These are phyloP conservation scores for Nasturtium officinale DNA, from an alignment of 345 rosid species.

Conservation along the genomic window DNA sequence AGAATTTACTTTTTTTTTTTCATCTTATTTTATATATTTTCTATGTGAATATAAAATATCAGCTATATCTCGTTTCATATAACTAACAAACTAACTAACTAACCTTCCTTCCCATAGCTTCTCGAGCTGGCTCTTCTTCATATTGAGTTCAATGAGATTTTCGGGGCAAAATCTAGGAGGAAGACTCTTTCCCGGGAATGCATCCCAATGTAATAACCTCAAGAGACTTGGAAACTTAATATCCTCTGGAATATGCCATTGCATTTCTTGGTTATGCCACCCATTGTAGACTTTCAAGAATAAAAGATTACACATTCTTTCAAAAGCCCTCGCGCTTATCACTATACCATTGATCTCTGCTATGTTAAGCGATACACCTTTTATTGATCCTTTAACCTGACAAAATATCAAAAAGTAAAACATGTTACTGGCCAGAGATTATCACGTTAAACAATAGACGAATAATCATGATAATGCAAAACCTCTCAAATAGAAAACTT, in stretches of 20 bases:
- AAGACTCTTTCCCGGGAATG: constrained; percentile 2
- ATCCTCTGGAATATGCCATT: neutral
- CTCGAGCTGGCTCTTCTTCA: neutral
- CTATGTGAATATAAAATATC: neutral
- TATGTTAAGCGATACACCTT: neutral
- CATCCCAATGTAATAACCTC: constrained; percentile 21
- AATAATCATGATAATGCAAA: too few relatives aligned
- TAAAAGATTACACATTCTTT: constrained; percentile 31
- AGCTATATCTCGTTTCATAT: neutral
- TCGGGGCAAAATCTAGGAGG: constrained; percentile 1
- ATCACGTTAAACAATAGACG: too few relatives aligned
- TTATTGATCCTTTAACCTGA: neutral
- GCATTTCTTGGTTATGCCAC: neutral
- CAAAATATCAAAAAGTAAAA: neutral
- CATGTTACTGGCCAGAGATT: neutral
- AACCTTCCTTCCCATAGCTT: constrained; percentile 11
- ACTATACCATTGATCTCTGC: neutral
- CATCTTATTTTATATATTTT: neutral
- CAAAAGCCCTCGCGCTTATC: neutral
- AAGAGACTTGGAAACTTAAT: constrained; percentile 1
- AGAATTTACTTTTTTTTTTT: too few relatives aligned
- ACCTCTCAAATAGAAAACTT: neutral
- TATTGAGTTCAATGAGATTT: constrained; percentile 6
- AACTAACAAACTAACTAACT: constrained; percentile 20
- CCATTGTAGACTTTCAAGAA: neutral